Evolutionary conservation across 2,329 filamentous ascomycete genomes (phyloP).

Genomic region (Colletotrichum endophyticum): DNA sequence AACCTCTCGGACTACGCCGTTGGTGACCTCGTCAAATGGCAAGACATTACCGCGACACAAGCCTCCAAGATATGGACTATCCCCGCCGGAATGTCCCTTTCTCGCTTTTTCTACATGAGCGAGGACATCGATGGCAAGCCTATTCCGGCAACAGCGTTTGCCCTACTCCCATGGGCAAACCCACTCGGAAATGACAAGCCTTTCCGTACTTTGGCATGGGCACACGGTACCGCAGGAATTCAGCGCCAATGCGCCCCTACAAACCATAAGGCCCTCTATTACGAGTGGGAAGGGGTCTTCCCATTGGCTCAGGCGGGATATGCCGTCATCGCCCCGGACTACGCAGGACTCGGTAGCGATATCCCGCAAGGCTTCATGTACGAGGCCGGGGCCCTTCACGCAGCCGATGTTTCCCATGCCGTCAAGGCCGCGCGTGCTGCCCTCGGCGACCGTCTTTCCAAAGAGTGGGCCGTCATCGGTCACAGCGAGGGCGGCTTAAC

Average conservation of each 20-base stretch:
- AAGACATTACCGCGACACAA: conserved; percentile 5
- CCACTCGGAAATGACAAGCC: background rate
- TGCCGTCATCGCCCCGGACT: conserved; percentile 17
- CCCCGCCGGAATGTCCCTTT: conserved; percentile 7
- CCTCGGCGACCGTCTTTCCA: conserved; percentile 5
- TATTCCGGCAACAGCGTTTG: conserved; percentile 17
- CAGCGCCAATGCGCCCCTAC: conserved; percentile 25
- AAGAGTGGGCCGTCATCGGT: conserved; percentile 26
- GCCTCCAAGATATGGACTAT: conserved; percentile 11
- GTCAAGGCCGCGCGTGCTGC: conserved; percentile 21
- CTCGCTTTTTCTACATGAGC: conserved; percentile 17
- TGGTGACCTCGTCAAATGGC: conserved; percentile 23
- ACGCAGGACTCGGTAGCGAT: conserved; percentile 13
- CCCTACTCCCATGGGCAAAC: conserved; percentile 15
- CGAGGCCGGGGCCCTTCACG: conserved; percentile 22
- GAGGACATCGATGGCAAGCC: background rate
- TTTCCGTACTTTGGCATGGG: conserved; percentile 24
- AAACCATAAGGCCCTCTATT: conserved; percentile 26
- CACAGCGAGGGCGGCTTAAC: conserved; percentile 30
- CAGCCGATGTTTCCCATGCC: conserved; percentile 20
- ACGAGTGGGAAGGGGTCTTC: conserved; percentile 25
- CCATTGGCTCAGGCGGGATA: conserved; percentile 10
- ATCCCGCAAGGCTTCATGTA: conserved; percentile 26
- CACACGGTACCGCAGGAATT: conserved; percentile 27
- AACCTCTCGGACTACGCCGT: conserved; percentile 11